These are phyloP conservation scores for Sporothrix euskadiensis DNA, from an alignment of 2,329 filamentous ascomycete species.

Conservation along the genomic window DNA sequence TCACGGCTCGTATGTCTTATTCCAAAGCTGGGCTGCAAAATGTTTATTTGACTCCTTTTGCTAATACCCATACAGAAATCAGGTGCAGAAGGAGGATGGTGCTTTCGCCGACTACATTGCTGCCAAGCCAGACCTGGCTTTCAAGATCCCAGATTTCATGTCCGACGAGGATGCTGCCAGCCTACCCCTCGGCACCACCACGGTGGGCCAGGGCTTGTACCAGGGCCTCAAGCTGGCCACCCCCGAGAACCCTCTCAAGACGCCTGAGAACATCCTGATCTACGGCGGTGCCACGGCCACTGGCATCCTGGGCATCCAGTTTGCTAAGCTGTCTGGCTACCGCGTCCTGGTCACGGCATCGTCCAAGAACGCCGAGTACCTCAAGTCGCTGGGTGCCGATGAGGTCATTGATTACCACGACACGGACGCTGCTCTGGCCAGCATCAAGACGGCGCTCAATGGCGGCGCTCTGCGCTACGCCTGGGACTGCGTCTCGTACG, in stretches of 20 bases:
- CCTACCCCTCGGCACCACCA: conserved; percentile 45
- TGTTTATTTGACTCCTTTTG: not conserved
- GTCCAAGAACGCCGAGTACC: conserved; percentile 43
- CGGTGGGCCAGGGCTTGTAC: conserved; percentile 52
- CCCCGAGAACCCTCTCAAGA: conserved; percentile 40
- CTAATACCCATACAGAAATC: conserved; percentile 35
- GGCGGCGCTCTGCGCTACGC: conserved; percentile 37
- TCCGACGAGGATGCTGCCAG: conserved; percentile 50
- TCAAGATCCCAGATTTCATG: conserved; percentile 49
- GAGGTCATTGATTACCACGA: conserved; percentile 49
- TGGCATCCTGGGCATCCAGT: conserved; percentile 53
- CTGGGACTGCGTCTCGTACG: conserved; percentile 42
- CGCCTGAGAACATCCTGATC: conserved; percentile 45
- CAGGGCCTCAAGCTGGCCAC: conserved; percentile 48
- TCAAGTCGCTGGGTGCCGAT: conserved; percentile 48
- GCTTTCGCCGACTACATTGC: conserved; percentile 46
- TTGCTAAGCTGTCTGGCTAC: conserved; percentile 45
- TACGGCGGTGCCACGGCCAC: conserved; percentile 57
- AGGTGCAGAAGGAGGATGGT: conserved; percentile 44
- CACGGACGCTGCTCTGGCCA: conserved; percentile 31
- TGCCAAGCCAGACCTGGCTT: conserved; percentile 44
- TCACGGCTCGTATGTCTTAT: conserved; percentile 40
- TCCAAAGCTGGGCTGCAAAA: not conserved
- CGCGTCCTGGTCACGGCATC: conserved; percentile 45
- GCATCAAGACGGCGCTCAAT: conserved; percentile 35